Evolutionary conservation across 2,329 filamentous ascomycete genomes (phyloP).

Genomic region (Dactylellina leptospora): DNA sequence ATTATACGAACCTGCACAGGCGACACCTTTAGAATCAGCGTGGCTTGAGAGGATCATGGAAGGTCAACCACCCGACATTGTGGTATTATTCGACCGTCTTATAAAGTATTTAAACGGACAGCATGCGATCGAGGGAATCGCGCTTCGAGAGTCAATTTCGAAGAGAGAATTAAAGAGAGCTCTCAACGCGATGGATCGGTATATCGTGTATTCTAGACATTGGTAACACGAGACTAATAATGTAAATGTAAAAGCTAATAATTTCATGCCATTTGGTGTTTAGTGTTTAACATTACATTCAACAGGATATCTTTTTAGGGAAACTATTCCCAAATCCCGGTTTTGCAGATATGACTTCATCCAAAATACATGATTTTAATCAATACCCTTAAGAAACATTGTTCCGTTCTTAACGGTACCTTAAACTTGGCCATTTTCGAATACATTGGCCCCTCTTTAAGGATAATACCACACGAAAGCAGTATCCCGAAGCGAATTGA

Average conservation of each 20-base stretch:
- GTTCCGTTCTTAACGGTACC: no score
- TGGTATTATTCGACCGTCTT: slow-evolving; percentile 63
- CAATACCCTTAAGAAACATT: no score
- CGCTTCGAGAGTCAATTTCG: slow-evolving; percentile 84
- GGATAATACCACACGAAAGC: no score
- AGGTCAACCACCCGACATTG: slow-evolving; percentile 54
- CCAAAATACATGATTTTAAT: no score
- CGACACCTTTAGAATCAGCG: slow-evolving; percentile 78
- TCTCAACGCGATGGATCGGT: slow-evolving; percentile 72
- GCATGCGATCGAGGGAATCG: slow-evolving; percentile 84
- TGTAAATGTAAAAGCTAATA: background rate
- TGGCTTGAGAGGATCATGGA: slow-evolving; percentile 66
- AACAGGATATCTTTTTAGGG: no score
- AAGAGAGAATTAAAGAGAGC: slow-evolving; percentile 79
- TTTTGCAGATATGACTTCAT: no score
- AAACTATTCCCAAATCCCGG: no score
- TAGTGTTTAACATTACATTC: no score
- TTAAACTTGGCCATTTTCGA: no score
- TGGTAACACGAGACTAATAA: slow-evolving; percentile 65
- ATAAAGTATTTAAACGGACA: slow-evolving; percentile 88
- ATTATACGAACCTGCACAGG: slow-evolving; percentile 79
- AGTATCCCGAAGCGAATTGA: no score
- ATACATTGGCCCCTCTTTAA: no score
- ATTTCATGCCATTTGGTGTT: no score
- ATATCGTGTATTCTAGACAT: slow-evolving; percentile 71